Percentiles rank a stretch among this genome's conserved stretches.
Conservation (phyloP, 257 asterid genomes). For the Primulina tabacum region DNA sequence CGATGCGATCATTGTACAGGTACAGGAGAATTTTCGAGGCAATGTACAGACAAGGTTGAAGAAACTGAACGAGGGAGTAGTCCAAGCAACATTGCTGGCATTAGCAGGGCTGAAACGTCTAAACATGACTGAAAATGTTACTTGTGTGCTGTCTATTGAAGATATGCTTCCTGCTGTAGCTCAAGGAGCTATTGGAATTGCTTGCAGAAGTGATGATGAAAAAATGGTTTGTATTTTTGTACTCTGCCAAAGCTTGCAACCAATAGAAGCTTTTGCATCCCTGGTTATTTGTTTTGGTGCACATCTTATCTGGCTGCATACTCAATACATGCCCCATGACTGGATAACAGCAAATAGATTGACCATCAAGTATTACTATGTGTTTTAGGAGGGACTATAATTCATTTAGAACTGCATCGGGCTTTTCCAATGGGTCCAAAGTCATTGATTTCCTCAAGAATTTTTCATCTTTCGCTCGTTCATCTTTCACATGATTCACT, state of each 20-base stretch:
- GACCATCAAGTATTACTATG: background rate
- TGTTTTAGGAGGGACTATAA: background rate
- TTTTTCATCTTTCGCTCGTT: background rate
- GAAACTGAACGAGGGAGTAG: constrained; percentile 86
- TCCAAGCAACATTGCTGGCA: constrained; percentile 89
- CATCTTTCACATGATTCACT: constrained; percentile 14
- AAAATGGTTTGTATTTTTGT: constrained; percentile 55
- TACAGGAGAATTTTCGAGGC: constrained; percentile 88
- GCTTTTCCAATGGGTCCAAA: background rate
- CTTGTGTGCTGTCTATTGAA: constrained; percentile 70
- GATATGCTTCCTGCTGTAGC: constrained; percentile 99
- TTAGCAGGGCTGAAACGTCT: constrained; percentile 91
- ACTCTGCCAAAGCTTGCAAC: background rate
- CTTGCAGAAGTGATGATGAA: constrained; percentile 77
- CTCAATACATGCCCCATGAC: background rate
- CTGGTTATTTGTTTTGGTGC: background rate
- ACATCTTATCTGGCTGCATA: background rate
- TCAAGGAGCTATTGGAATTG: constrained; percentile 96
- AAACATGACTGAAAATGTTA: constrained; percentile 74
- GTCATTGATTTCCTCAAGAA: background rate
- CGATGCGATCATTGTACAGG: constrained; percentile 41
- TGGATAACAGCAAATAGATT: background rate
- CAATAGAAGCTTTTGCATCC: too few species aligned
- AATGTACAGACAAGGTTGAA: constrained; percentile 89
- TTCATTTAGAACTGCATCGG: background rate